Evolutionary conservation across 2,329 filamentous ascomycete species (phyloP).

Genomic region (Chrysoporthe cubensis): DNA sequence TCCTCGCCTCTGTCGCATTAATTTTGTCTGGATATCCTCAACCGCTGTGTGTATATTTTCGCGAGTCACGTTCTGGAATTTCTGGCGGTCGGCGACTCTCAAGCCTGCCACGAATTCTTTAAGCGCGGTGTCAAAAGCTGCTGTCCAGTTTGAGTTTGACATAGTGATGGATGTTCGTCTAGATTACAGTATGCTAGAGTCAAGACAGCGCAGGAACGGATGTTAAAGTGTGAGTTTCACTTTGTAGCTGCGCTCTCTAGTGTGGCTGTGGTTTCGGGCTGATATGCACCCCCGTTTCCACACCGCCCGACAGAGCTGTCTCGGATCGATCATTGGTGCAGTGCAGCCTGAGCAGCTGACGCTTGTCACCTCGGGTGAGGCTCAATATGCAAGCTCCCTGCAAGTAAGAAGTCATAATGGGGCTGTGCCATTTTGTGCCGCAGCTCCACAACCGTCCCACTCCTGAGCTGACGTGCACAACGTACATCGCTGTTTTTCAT

Average conservation of each 20-base stretch:
- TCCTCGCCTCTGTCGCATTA: slow-evolving; percentile 2
- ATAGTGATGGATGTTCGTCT: not conserved
- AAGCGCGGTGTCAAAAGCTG: not conserved
- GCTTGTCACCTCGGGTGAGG: not conserved
- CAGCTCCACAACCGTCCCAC: no score
- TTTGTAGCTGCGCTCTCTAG: not conserved
- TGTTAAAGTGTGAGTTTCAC: not conserved
- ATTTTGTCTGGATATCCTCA: not conserved
- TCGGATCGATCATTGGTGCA: not conserved
- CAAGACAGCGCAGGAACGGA: not conserved
- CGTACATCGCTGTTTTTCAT: no score
- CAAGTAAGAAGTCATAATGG: no score
- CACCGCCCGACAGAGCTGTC: not conserved
- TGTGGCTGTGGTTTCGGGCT: not conserved
- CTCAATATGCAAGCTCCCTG: no score
- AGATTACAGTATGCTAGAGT: not conserved
- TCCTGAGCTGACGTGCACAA: no score
- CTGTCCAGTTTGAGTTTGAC: not conserved
- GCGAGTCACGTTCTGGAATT: not conserved
- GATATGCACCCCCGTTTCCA: not conserved
- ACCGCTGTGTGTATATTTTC: not conserved
- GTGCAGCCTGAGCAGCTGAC: not conserved
- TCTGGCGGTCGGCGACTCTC: not conserved
- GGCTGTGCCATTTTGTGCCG: no score
- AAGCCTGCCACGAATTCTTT: slow-evolving; percentile 6